Evolutionary conservation across 768 basidiomycete species (phyloP), one percentile per base, ranked within the genome.

Genomic region (Leccinum truebloodii): DNA sequence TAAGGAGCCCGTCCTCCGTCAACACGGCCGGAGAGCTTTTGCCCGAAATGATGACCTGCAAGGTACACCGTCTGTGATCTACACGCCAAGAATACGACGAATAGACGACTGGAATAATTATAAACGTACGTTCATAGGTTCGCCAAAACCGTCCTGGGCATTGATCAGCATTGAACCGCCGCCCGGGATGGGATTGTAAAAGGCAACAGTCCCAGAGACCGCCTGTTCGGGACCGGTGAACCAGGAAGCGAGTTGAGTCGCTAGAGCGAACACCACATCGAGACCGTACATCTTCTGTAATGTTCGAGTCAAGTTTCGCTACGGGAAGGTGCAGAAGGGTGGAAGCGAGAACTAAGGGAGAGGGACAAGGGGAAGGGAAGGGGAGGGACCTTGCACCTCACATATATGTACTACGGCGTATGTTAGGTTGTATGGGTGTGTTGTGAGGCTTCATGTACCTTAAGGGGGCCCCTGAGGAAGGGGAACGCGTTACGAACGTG

Each of bases 41-140:
- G 0, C 82, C 86, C 3, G 88, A 90, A 56, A 90, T 81, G 63
- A 90, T 87, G 51, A 89, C 79, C 81, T 82, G 37, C 5, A 7
- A 5, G 24, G 20, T 9, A 22, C 26, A 20, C n/a, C 2, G 3
- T 28, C 20, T 16, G 39, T 0, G 7, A n/a, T 59, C 50, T 16
- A 12, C 41, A 44, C n/a, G 20, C n/a, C n/a, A 44, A 44, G 41
- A 20, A 20, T 5, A 44, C n/a, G 9, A 44, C 20, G 22, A 49
- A 49, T 24, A 24, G 22, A 22, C 6, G 48, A 51, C 16, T 4
- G 26, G 6, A 16, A 28, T 24, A 13, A 18, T 18, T 9, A 12
- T 14, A 5, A 52, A 58, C 60, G 39, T 13, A 79, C 82, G 70
- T 86, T 78, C 65, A 84, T 59, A 12, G 80, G 77, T 67, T 77